phyloP scores from a whole-genome alignment of 2,329 filamentous ascomycete genomes.

The Huntiella savannae region DNA sequence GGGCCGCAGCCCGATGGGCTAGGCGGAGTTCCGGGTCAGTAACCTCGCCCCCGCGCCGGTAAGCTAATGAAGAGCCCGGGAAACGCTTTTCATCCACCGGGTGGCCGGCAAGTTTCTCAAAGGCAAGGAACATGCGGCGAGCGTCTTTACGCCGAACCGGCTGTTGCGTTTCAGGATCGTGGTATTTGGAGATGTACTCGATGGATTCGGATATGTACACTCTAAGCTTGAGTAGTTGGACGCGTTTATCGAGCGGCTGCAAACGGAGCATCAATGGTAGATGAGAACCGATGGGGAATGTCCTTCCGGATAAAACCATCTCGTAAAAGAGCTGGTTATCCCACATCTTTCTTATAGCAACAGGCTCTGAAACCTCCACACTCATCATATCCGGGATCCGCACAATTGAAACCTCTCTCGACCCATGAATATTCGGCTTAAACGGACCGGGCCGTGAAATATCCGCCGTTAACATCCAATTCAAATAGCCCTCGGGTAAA shows the following conservation, averaged over 20 bases:
- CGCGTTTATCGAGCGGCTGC: conserved; percentile 67
- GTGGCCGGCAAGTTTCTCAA: conserved; percentile 73
- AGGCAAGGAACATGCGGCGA: conserved; percentile 63
- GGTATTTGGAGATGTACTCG: conserved; percentile 56
- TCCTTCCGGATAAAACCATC: conserved; percentile 89
- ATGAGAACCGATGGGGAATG: conserved; percentile 70
- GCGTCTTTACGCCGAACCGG: conserved; percentile 47
- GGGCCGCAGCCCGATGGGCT: conserved; percentile 32
- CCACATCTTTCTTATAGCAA: conserved; percentile 85
- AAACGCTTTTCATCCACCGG: conserved; percentile 51
- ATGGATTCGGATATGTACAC: conserved; percentile 80
- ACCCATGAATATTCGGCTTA: conserved; percentile 67
- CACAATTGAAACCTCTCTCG: conserved; percentile 66
- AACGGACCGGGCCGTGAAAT: conserved; percentile 80
- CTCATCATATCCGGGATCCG: conserved; percentile 75
- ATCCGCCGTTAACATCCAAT: conserved; percentile 70
- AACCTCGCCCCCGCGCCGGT: conserved; percentile 42
- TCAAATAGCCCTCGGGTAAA: conserved; percentile 68
- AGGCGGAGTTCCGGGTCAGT: conserved; percentile 32
- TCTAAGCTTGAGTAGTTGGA: conserved; percentile 82
- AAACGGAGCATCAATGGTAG: conserved; percentile 90
- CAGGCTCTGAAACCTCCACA: conserved; percentile 77
- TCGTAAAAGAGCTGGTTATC: conserved; percentile 92
- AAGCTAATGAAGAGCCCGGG: conserved; percentile 1
- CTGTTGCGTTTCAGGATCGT: conserved; percentile 5